Evolutionary conservation across 2,329 filamentous ascomycete species (phyloP).

Genomic region (Trichophyton rubrum): DNA sequence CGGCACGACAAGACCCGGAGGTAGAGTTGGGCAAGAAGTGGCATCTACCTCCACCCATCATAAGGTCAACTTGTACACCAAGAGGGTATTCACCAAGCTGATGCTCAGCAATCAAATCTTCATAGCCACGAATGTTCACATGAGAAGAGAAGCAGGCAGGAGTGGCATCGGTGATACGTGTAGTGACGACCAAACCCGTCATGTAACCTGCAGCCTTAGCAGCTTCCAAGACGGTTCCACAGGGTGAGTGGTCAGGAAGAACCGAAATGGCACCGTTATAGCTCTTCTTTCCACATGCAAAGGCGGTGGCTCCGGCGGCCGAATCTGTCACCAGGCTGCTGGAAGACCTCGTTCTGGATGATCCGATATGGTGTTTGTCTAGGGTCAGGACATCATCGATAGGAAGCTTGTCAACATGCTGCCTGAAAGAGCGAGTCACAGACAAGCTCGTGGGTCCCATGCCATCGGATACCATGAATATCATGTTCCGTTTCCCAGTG

Average conservation of each 20-base stretch:
- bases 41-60: slow-evolving; percentile 85
- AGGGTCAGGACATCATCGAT: slow-evolving; percentile 63
- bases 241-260: slow-evolving; percentile 70
- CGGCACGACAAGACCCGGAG: slow-evolving; percentile 65
- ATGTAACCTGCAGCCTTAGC: slow-evolving; percentile 84
- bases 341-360: slow-evolving; percentile 72
- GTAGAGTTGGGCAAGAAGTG: slow-evolving; percentile 81
- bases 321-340: slow-evolving; percentile 86
- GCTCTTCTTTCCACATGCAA: slow-evolving; percentile 82
- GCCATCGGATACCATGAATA: slow-evolving; percentile 98
- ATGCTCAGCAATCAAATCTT: slow-evolving; percentile 85
- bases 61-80: slow-evolving; percentile 76
- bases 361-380: slow-evolving; percentile 81
- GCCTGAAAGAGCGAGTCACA: slow-evolving; percentile 74
- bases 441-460: slow-evolving; percentile 92
- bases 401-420: slow-evolving; percentile 61
- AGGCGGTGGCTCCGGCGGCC: slow-evolving; percentile 92
- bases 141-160: slow-evolving; percentile 91
- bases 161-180: slow-evolving; percentile 87
- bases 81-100: slow-evolving; percentile 80
- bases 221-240: slow-evolving; percentile 85
- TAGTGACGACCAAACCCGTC: slow-evolving; percentile 91
- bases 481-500: slow-evolving; percentile 70
- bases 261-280: slow-evolving; percentile 96
- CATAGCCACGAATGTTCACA: slow-evolving; percentile 64